phyloP scores from a whole-genome alignment of 2,329 filamentous ascomycete species.

The Cladophialophora carrionii region DNA sequence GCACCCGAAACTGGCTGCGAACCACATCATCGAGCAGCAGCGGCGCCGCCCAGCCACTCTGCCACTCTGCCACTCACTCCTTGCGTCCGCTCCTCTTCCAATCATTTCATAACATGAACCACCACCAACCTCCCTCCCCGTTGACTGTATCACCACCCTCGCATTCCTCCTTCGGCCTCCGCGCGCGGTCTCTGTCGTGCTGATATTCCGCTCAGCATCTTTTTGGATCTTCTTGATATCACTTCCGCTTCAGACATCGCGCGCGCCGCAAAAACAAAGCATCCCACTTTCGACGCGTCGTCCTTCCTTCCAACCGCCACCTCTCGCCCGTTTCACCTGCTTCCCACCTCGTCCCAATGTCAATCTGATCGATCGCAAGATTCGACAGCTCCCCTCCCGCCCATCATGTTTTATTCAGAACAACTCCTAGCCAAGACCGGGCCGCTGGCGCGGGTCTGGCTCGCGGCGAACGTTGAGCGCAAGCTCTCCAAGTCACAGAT shows the following conservation, averaged over 20 bases:
- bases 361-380: constrained; percentile 3
- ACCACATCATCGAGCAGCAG: background rate
- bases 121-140: constrained; percentile 2
- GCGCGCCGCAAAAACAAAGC: background rate
- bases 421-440: constrained; percentile 94
- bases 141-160: background rate
- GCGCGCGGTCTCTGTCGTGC: background rate
- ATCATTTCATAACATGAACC: background rate
- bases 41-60: constrained; percentile 8
- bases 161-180: background rate
- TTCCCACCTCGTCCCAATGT: constrained; percentile 11
- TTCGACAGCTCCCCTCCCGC: background rate
- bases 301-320: background rate
- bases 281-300: constrained; percentile 29
- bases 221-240: background rate
- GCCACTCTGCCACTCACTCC: background rate
- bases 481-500: constrained; percentile 98
- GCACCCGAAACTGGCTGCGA: background rate
- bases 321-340: background rate
- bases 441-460: constrained; percentile 95
- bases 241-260: background rate
- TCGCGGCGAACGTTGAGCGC: constrained; percentile 96
- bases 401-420: constrained; percentile 93
- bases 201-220: background rate
- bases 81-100: background rate